A percentile compares a stretch with the other conserved stretches of the same genome.
Evolutionary conservation across 2,329 filamentous ascomycete genomes (phyloP).

Genomic region (Ilyonectria destructans): DNA sequence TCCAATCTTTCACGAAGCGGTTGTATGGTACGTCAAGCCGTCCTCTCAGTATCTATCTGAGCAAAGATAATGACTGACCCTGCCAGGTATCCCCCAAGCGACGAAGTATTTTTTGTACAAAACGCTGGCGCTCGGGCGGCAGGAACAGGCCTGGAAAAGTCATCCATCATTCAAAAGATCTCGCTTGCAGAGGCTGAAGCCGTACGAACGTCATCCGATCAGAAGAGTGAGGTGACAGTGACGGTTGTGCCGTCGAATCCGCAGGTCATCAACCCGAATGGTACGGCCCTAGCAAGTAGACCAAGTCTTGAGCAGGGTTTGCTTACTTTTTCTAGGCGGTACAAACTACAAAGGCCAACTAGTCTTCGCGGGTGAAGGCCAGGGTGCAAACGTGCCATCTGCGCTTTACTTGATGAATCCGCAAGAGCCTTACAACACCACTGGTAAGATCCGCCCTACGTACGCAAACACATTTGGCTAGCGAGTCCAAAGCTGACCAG

Average conservation of each 20-base stretch:
- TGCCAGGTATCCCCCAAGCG: slow-evolving; percentile 58
- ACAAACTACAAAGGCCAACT: slow-evolving; percentile 67
- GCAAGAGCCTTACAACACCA: slow-evolving; percentile 65
- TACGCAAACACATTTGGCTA: not conserved
- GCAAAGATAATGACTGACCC: too few relatives aligned
- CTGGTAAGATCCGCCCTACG: slow-evolving; percentile 51
- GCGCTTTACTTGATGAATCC: slow-evolving; percentile 50
- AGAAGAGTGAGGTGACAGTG: slow-evolving; percentile 57
- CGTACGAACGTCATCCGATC: slow-evolving; percentile 28
- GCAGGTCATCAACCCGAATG: slow-evolving; percentile 66
- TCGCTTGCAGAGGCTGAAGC: slow-evolving; percentile 60
- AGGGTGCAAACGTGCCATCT: slow-evolving; percentile 56
- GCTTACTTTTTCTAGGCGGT: slow-evolving; percentile 54
- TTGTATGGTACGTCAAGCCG: slow-evolving; percentile 59
- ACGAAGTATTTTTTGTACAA: slow-evolving; percentile 71
- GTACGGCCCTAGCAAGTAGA: slow-evolving; percentile 47
- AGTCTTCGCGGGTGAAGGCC: slow-evolving; percentile 66
- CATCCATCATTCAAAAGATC: slow-evolving; percentile 67
- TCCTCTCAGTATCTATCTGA: not conserved
- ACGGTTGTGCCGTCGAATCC: slow-evolving; percentile 60
- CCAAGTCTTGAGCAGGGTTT: accelerated
- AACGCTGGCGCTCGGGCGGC: slow-evolving; percentile 64
- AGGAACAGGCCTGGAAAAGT: slow-evolving; percentile 68
- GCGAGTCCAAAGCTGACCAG: not conserved
- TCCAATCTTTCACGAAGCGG: slow-evolving; percentile 71